Percentiles rank a stretch among this genome's conserved stretches.
These are phyloP conservation scores for Canavalia gladiata DNA, from an alignment of 306 rosid genomes.

Conservation along the genomic window DNA sequence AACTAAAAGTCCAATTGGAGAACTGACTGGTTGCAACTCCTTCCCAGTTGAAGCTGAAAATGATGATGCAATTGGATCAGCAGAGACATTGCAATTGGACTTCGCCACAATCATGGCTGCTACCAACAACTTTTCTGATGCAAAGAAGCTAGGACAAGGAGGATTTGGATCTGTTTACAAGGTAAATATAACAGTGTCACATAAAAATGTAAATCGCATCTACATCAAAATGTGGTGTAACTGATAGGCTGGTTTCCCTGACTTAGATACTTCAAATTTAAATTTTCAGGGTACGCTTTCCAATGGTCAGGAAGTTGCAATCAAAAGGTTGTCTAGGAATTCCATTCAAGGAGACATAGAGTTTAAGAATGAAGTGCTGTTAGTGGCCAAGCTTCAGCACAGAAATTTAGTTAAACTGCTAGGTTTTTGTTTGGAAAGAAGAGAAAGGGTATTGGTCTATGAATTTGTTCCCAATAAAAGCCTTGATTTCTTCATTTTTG, in stretches of 20 bases:
- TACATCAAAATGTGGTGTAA: neutral
- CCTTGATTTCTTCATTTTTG: constrained; percentile 65
- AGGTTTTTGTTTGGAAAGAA: constrained; percentile 23
- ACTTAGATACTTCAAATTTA: neutral
- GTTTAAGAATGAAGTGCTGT: constrained; percentile 60
- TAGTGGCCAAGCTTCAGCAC: constrained; percentile 63
- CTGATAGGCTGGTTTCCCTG: neutral
- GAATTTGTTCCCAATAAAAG: constrained; percentile 60
- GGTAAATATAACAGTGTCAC: constrained; percentile 41
- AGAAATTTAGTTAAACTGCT: constrained; percentile 13
- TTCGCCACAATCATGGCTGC: constrained; percentile 49
- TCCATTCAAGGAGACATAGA: constrained; percentile 59
- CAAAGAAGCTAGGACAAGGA: constrained; percentile 66
- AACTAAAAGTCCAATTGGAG: neutral
- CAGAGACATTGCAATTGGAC: constrained; percentile 52
- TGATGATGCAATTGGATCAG: constrained; percentile 26
- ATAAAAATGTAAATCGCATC: neutral
- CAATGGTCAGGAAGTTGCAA: constrained; percentile 56
- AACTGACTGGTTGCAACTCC: neutral
- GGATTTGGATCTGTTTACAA: constrained; percentile 68
- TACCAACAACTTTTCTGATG: constrained; percentile 55
- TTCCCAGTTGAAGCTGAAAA: neutral
- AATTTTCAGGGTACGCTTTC: constrained; percentile 49
- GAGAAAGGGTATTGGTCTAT: constrained; percentile 3
- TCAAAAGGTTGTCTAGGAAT: constrained; percentile 55